Evolutionary conservation across 352 stramenopile species (phyloP).

Genomic region (Phytophthora podocarpi): DNA sequence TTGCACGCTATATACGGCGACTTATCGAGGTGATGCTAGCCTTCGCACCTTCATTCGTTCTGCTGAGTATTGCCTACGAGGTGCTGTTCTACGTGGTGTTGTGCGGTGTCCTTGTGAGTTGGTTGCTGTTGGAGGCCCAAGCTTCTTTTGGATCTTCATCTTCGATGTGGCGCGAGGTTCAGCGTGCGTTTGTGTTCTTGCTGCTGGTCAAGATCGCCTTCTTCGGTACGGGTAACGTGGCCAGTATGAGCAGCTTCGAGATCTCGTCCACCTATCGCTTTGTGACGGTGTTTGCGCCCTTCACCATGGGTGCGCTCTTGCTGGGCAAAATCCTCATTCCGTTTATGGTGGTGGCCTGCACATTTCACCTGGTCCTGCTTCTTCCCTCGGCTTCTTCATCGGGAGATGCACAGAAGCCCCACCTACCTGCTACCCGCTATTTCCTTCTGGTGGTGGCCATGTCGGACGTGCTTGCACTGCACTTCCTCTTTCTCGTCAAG

Average conservation of each 20-base stretch:
- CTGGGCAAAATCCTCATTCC: constrained; percentile 84
- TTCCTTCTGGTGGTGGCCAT: constrained; percentile 84
- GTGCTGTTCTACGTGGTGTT: constrained; percentile 80
- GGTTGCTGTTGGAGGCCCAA: constrained; percentile 61
- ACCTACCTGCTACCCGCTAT: constrained; percentile 49
- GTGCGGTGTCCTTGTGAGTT: constrained; percentile 58
- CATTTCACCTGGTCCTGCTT: constrained; percentile 62
- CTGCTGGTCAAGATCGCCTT: constrained; percentile 85
- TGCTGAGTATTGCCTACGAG: constrained; percentile 89
- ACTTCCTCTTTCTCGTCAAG: constrained; percentile 84
- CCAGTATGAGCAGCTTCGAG: constrained; percentile 88
- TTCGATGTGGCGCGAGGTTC: constrained; percentile 47
- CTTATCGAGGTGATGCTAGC: constrained; percentile 63
- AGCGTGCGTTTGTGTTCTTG: constrained; percentile 80
- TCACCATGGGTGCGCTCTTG: constrained; percentile 82
- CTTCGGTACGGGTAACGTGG: constrained; percentile 87
- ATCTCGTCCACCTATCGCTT: constrained; percentile 88
- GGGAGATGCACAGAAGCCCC: constrained; percentile 1
- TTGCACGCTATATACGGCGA: constrained; percentile 28
- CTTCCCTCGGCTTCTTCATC: constrained; percentile 22
- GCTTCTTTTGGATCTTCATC: constrained; percentile 6
- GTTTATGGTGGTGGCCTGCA: constrained; percentile 74
- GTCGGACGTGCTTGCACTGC: constrained; percentile 77
- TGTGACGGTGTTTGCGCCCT: constrained; percentile 82
- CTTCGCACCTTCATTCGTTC: constrained; percentile 63